Conservation (phyloP, 352 stramenopile species). For the Pythium volutum region DNA sequence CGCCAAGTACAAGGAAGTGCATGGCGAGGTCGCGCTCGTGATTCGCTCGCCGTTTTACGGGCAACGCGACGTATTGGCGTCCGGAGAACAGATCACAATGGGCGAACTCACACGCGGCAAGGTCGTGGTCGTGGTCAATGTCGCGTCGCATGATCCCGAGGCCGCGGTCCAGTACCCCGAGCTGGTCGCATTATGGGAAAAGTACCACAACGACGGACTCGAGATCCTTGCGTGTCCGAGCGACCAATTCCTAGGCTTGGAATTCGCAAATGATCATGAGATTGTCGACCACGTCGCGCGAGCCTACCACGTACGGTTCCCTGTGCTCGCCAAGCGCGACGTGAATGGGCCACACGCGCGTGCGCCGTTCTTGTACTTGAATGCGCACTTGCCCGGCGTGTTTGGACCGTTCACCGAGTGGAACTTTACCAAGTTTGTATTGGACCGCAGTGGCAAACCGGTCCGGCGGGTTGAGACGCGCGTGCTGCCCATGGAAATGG, state of each 20-base stretch:
- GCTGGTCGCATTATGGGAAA: conserved; percentile 50
- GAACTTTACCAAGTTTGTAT: conserved; percentile 74
- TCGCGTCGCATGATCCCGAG: conserved; percentile 71
- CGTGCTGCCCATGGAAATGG: conserved; percentile 31
- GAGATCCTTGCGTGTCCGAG: conserved; percentile 68
- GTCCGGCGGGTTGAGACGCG: conserved; percentile 40
- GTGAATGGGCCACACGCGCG: conserved; percentile 69
- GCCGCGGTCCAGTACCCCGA: conserved; percentile 76
- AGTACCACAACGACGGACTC: conserved; percentile 42
- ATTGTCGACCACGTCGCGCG: conserved; percentile 30
- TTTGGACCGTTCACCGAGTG: conserved; percentile 50
- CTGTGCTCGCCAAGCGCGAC: conserved; percentile 49
- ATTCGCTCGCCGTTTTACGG: conserved; percentile 21
- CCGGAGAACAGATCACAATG: conserved; percentile 22
- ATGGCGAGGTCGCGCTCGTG: conserved; percentile 2
- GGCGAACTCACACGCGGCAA: conserved; percentile 27
- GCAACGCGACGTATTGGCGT: conserved; percentile 18
- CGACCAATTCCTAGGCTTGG: conserved; percentile 74
- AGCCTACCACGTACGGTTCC: conserved; percentile 33
- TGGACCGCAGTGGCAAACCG: conserved; percentile 40
- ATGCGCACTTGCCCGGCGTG: conserved; percentile 32
- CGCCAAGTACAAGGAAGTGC: conserved; percentile 23
- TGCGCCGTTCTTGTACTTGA: conserved; percentile 68
- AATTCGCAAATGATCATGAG: conserved; percentile 37
- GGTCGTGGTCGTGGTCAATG: conserved; percentile 74